These are phyloP conservation scores for Sporisorium iseilematis-ciliati DNA, from an alignment of 1,284 basidiomycete species.

Conservation along the genomic window DNA sequence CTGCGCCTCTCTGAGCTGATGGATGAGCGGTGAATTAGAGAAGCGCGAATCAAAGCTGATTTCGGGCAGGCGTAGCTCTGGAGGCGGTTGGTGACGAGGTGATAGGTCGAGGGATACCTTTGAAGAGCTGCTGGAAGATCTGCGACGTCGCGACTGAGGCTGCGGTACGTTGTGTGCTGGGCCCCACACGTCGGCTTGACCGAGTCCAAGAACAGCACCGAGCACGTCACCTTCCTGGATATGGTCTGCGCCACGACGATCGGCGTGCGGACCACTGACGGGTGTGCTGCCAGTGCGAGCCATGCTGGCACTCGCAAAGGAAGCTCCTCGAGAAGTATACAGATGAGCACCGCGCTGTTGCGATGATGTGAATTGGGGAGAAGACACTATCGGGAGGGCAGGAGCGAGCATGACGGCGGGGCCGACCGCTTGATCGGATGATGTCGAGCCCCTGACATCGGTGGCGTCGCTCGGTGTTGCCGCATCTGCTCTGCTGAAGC, in stretches of 20 bases:
- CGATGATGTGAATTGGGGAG: constrained; percentile 7
- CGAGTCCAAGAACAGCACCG: constrained; percentile 61
- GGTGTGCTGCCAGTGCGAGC: constrained; percentile 43
- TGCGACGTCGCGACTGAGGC: constrained; percentile 3
- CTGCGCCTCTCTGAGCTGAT: constrained; percentile 50
- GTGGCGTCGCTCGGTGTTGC: background rate
- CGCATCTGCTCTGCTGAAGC: constrained; percentile 3
- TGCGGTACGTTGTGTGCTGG: constrained; percentile 13
- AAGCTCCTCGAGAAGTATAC: constrained; percentile 6
- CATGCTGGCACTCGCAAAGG: constrained; percentile 18
- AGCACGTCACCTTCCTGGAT: constrained; percentile 62
- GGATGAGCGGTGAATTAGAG: constrained; percentile 30
- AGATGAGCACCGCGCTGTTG: constrained; percentile 2
- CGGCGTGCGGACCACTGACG: constrained; percentile 37
- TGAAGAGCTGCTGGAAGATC: constrained; percentile 35
- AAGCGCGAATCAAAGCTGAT: constrained; percentile 28
- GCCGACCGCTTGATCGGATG: background rate
- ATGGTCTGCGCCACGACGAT: constrained; percentile 22
- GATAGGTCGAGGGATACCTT: constrained; percentile 1
- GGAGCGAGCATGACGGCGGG: background rate
- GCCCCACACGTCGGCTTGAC: constrained; percentile 38
- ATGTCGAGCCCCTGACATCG: background rate
- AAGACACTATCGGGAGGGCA: constrained; percentile 18
- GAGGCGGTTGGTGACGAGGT: background rate
- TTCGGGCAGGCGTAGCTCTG: constrained; percentile 37